Conservation (phyloP, 495 filamentous ascomycete genomes). For the Lentithecium fluviatile region DNA sequence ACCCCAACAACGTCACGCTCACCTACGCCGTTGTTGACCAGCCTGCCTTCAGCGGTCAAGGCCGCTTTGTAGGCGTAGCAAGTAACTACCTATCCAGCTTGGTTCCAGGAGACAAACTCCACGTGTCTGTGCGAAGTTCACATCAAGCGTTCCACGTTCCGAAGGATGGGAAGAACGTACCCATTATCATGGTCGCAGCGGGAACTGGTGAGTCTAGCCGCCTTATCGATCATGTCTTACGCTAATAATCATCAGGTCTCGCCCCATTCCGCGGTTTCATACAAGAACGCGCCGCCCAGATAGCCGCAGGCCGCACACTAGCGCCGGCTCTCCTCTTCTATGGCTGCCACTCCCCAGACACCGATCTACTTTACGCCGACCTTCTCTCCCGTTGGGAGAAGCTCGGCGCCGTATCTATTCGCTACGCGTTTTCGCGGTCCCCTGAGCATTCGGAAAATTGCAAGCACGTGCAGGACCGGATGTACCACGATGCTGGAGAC, state of each 20-base stretch:
- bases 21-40: constrained; percentile 65
- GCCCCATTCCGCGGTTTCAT: constrained; percentile 43
- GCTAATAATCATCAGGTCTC: constrained; percentile 38
- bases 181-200: constrained; percentile 50
- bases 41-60: constrained; percentile 49
- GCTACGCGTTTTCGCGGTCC: constrained; percentile 34
- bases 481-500: constrained; percentile 33
- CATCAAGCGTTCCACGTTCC: constrained; percentile 64
- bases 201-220: too few relatives aligned
- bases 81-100: constrained; percentile 45
- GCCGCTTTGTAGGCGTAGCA: constrained; percentile 38
- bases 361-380: constrained; percentile 34
- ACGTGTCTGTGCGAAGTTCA: constrained; percentile 57
- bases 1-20: constrained; percentile 59
- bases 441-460: constrained; percentile 26
- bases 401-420: constrained; percentile 35
- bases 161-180: constrained; percentile 52
- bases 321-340: constrained; percentile 41
- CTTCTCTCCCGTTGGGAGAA: constrained; percentile 34
- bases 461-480: constrained; percentile 39
- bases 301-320: constrained; percentile 22
- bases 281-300: constrained; percentile 39
- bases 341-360: constrained; percentile 32
- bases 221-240: too few relatives aligned
- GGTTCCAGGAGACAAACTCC: constrained; percentile 58